Evolutionary conservation across 306 rosid genomes (phyloP).

Genomic region (Crataegus laevigata): DNA sequence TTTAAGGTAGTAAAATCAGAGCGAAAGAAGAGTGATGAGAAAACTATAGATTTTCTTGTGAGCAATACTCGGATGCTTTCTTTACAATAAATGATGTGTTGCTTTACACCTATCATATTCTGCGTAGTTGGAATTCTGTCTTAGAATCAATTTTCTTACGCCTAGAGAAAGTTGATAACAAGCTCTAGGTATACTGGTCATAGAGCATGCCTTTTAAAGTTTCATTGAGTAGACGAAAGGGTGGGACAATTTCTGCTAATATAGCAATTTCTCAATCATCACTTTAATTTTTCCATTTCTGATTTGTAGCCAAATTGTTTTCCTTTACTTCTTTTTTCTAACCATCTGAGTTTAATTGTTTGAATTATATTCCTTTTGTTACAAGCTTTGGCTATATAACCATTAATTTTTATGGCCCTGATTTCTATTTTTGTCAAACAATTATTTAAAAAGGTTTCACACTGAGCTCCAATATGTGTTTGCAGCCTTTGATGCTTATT

Average conservation of each 20-base stretch:
- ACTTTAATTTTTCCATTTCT: background rate
- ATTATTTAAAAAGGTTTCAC: background rate
- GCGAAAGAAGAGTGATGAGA: background rate
- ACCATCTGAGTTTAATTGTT: background rate
- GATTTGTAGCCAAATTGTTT: background rate
- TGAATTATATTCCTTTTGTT: background rate
- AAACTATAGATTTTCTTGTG: background rate
- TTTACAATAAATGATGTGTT: too few species aligned
- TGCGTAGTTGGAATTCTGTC: too few species aligned
- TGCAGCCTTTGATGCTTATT: slow-evolving; percentile 95
- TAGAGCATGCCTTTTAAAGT: background rate
- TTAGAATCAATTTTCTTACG: too few species aligned
- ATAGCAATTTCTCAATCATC: background rate
- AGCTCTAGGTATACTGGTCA: background rate
- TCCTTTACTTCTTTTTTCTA: too few species aligned
- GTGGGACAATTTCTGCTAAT: background rate
- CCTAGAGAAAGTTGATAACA: background rate
- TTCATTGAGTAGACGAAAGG: background rate
- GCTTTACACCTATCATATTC: too few species aligned
- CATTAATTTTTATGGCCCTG: background rate
- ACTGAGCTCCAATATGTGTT: slow-evolving; percentile 18
- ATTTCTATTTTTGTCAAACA: background rate
- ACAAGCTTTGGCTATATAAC: background rate
- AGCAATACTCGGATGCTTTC: too few species aligned
- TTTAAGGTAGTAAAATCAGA: background rate